Percentiles rank a stretch among this genome's conserved stretches.
Conservation (phyloP, 805 yeast species). For the Pichia rugopelliculosa region DNA sequence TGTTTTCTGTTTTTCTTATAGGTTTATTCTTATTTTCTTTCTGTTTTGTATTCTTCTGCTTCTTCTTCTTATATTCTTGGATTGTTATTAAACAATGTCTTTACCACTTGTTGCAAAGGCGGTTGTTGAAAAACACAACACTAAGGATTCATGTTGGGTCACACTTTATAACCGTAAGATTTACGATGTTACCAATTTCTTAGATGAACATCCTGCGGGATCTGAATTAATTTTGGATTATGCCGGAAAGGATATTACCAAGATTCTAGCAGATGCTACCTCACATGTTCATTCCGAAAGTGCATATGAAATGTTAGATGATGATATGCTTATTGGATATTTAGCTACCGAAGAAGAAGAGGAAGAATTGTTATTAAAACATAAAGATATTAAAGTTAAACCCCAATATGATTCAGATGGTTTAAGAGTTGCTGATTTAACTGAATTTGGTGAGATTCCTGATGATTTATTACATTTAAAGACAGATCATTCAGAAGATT, state of each 20-base stretch:
- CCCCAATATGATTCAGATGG: slow-evolving; percentile 21
- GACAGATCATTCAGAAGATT: slow-evolving; percentile 73
- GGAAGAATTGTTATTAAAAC: slow-evolving; percentile 52
- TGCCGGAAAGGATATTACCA: slow-evolving; percentile 60
- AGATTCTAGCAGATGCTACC: slow-evolving; percentile 60
- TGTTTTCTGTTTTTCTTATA: no score
- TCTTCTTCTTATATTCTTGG: neutral
- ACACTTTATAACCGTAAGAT: slow-evolving; percentile 72
- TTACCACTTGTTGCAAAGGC: slow-evolving; percentile 55
- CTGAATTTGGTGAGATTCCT: slow-evolving; percentile 59
- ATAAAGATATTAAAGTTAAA: slow-evolving; percentile 41
- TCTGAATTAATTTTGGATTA: slow-evolving; percentile 47
- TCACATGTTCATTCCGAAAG: slow-evolving; percentile 78
- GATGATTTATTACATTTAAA: slow-evolving; percentile 66
- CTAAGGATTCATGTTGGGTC: slow-evolving; percentile 64
- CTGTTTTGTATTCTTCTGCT: neutral
- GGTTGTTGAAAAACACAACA: slow-evolving; percentile 48
- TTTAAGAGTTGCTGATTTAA: slow-evolving; percentile 36
- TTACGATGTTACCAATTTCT: slow-evolving; percentile 70
- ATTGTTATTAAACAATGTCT: slow-evolving; percentile 1
- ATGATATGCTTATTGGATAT: slow-evolving; percentile 73
- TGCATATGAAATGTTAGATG: slow-evolving; percentile 87
- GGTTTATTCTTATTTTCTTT: neutral
- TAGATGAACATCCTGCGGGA: slow-evolving; percentile 71
- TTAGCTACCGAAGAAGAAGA: slow-evolving; percentile 79